A percentile compares a stretch with the other conserved stretches of the same genome.
phyloP scores from a whole-genome alignment of 371 early-diverging fungal genomes.

The Saksenaea oblongispora region DNA sequence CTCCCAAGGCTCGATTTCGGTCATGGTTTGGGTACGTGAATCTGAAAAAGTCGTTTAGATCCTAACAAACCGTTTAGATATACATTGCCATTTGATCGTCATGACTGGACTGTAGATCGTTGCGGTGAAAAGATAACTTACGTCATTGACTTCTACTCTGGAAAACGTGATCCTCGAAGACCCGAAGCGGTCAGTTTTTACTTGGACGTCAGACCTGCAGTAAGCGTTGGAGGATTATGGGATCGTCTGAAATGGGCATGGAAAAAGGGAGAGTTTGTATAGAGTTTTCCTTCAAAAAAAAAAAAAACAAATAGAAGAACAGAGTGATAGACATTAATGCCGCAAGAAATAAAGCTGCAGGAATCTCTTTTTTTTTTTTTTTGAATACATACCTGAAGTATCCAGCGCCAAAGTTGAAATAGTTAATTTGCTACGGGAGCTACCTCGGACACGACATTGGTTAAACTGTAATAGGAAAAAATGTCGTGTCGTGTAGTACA shows the following conservation, averaged over 20 bases:
- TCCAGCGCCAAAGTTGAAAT: too few relatives aligned
- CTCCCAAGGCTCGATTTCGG: conserved; percentile 81
- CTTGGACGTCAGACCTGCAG: conserved; percentile 88
- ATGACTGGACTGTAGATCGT: conserved; percentile 96
- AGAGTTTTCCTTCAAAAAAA: conserved; percentile 1
- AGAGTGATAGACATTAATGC: neutral
- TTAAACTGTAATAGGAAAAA: too few relatives aligned
- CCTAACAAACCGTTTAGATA: conserved; percentile 32
- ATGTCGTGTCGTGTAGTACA: too few relatives aligned
- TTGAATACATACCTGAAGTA: too few relatives aligned
- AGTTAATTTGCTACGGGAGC: too few relatives aligned
- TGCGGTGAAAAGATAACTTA: conserved; percentile 91
- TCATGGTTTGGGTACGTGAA: conserved; percentile 68
- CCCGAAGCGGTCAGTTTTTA: conserved; percentile 74
- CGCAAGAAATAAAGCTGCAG: too few relatives aligned
- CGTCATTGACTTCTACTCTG: conserved; percentile 94
- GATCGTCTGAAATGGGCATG: conserved; percentile 55
- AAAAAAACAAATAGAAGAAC: too few relatives aligned
- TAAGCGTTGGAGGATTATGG: conserved; percentile 56
- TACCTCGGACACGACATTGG: too few relatives aligned
- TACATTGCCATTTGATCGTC: conserved; percentile 90
- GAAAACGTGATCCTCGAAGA: conserved; percentile 59
- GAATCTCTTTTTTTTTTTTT: too few relatives aligned
- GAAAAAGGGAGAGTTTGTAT: conserved; percentile 38
- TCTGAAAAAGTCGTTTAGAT: neutral